Evolutionary conservation across 257 asterid genomes (phyloP), one percentile per base, ranked within the genome.

Genomic region (Solanum piurae): DNA sequence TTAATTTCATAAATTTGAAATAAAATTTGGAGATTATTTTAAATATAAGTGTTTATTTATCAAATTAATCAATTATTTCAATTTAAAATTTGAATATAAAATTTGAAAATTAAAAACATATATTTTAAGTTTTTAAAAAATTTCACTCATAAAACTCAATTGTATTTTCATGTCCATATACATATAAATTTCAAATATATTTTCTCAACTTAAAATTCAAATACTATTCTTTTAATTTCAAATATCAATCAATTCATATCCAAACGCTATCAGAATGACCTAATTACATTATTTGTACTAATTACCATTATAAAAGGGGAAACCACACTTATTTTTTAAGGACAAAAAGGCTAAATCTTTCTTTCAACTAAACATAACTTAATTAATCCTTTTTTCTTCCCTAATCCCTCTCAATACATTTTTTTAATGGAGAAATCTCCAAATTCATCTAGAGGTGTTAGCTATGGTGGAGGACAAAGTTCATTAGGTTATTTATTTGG

Each of bases 381-480:
- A 58, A 23, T 77, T 62, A 62, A 62, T 62, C 29, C 13, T 7
- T 29, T 49, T 58, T 69, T 7, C 27, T 13, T 52, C 79, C 27
- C 62, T 27, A 74, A 21, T 74, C 16, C 7, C n/a, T 10, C 44
- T 25, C 12, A 71, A 75, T 42, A 73, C 4, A 52, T 4, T 46
- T n/a, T 49, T 37, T 44, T 9, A 46, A 40, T n/a, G 87, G 76
- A 33, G 3, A 85, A 71, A 85, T 85, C 87, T 38, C 82, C 87
- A 73, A 87, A 34, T 9, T 91, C 89, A 94, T 84, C 77, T 84
- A 93, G 91, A 89, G 92, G 96, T 46, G 95, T 69, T 71, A 91
- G 96, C 87, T 87, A 31, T 33, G 96, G 95, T 27, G 95, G 95
- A 74, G 95, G 95, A 1, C 92, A 94, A 85, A 94, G 96, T 83